phyloP scores from a whole-genome alignment of 2,329 filamentous ascomycete genomes.

The Fusarium devonianum region DNA sequence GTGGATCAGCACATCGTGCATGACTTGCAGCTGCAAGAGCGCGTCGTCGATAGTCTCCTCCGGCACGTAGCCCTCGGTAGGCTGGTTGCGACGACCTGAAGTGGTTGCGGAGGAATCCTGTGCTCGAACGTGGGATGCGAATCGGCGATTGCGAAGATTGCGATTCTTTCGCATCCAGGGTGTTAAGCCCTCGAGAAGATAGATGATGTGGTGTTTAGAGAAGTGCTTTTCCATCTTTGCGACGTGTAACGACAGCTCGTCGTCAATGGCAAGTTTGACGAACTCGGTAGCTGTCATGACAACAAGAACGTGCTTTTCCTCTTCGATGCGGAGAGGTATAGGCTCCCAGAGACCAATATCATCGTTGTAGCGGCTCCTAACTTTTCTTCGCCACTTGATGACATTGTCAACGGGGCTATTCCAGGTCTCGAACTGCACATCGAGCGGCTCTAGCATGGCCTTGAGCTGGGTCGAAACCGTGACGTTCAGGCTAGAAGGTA shows the following conservation, averaged over 20 bases:
- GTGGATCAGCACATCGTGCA: slow-evolving; percentile 72
- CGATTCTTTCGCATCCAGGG: slow-evolving; percentile 74
- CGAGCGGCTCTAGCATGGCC: slow-evolving; percentile 58
- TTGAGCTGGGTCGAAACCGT: slow-evolving; percentile 55
- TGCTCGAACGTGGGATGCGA: slow-evolving; percentile 67
- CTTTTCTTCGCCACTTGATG: slow-evolving; percentile 73
- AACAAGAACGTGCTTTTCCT: slow-evolving; percentile 69
- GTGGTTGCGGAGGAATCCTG: slow-evolving; percentile 42
- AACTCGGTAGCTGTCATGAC: slow-evolving; percentile 71
- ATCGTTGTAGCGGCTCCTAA: slow-evolving; percentile 68
- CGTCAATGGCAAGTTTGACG: slow-evolving; percentile 62
- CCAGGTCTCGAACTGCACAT: slow-evolving; percentile 56
- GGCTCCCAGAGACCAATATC: slow-evolving; percentile 71
- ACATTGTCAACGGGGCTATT: slow-evolving; percentile 58
- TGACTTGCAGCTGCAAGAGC: slow-evolving; percentile 72
- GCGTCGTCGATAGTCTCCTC: slow-evolving; percentile 76
- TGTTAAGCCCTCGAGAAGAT: slow-evolving; percentile 74
- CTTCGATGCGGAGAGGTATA: slow-evolving; percentile 55
- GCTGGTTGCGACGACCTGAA: slow-evolving; percentile 49
- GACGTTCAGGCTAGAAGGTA: slow-evolving; percentile 64
- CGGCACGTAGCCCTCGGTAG: slow-evolving; percentile 61
- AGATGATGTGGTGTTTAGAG: slow-evolving; percentile 64
- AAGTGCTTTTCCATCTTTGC: slow-evolving; percentile 62
- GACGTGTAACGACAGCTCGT: slow-evolving; percentile 67
- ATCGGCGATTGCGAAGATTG: slow-evolving; percentile 71